Evolutionary conservation across 1,139 yeast species (phyloP), one percentile per base, ranked within the genome.

Genomic region (Candida sanyaensis): DNA sequence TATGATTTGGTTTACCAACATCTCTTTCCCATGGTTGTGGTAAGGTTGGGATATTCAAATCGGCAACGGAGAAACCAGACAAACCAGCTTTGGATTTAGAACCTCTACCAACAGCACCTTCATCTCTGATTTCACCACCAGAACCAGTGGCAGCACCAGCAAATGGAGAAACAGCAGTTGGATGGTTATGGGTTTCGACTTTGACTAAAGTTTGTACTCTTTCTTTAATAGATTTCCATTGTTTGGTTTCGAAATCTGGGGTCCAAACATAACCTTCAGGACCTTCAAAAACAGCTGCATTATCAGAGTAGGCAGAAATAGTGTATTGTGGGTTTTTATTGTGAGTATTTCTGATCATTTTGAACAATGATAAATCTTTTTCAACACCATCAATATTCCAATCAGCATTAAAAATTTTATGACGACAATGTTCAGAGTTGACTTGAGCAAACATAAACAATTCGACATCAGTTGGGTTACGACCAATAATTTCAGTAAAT

Each of bases 111-210:
- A 93, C 97, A 28, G 99, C 99, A 71, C 98, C 99, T 73, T 95
- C 99, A 68, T 95, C 99, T 78, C 99, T 88, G 61, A 95, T 95
- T 72, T 95, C 99, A 73, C 99, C 99, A 68, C 99, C 99, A 21
- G 99, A 92, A 55, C 99, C 99, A 17, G 99, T 95, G 34, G 99
- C 97, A 34, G 99, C 99, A 69, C 99, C 99, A 5, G 99, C 93
- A 71, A 89, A 95, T 32, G 99, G 99, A 28, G 98, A 92, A 10
- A 95, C 97, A 0, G 99, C 99, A 34, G 99, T 95, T 46, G 99
- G 99, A 66, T 95, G 99, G 71, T 95, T 95, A 68, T 95, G 99
- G 30, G 99, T 95, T 71, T 95, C 99, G 45, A 95, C 99, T 67
- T 95, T 95, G 57, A 92, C 88, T 57, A 95, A 76, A 63, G 96